phyloP scores from a whole-genome alignment of 1,284 basidiomycete species.

The Amylostereum areolatum region DNA sequence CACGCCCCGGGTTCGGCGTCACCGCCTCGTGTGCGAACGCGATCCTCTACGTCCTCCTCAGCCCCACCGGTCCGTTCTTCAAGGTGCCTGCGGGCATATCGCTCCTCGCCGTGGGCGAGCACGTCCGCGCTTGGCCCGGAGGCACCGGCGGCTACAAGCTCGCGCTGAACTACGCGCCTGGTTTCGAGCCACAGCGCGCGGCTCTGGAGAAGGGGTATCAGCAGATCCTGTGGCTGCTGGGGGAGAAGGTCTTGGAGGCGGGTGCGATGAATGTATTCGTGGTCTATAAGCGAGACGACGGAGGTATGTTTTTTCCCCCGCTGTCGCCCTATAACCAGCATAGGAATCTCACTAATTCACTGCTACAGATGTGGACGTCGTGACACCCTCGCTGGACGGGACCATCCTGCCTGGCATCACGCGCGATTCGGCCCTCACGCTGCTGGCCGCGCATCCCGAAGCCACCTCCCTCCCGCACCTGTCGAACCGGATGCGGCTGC shows the following conservation, averaged over 20 bases:
- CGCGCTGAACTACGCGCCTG: conserved; percentile 67
- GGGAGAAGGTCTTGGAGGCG: conserved; percentile 35
- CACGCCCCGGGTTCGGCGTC: conserved; percentile 66
- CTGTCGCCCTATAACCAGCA: background rate
- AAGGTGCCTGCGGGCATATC: conserved; percentile 60
- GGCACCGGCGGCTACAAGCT: conserved; percentile 66
- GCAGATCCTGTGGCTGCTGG: conserved; percentile 55
- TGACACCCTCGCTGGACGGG: conserved; percentile 75
- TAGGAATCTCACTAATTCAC: background rate
- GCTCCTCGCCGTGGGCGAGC: conserved; percentile 62
- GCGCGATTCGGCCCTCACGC: conserved; percentile 61
- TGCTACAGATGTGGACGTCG: conserved; percentile 48
- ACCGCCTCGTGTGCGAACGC: conserved; percentile 60
- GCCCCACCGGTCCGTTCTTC: conserved; percentile 72
- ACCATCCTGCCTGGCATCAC: conserved; percentile 74
- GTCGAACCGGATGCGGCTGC: conserved; percentile 32
- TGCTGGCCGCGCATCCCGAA: conserved; percentile 44
- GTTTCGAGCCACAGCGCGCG: conserved; percentile 56
- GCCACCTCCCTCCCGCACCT: conserved; percentile 33
- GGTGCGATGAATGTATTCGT: conserved; percentile 66
- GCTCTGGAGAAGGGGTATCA: conserved; percentile 69
- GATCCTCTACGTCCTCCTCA: conserved; percentile 64
- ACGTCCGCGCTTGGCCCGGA: conserved; percentile 81
- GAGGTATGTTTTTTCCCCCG: conserved; percentile 27
- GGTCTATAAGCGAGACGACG: conserved; percentile 41